Percentiles rank a stretch among this genome's conserved stretches.
phyloP scores from a whole-genome alignment of 2,329 filamentous ascomycete genomes.

The Amphichorda felina region DNA sequence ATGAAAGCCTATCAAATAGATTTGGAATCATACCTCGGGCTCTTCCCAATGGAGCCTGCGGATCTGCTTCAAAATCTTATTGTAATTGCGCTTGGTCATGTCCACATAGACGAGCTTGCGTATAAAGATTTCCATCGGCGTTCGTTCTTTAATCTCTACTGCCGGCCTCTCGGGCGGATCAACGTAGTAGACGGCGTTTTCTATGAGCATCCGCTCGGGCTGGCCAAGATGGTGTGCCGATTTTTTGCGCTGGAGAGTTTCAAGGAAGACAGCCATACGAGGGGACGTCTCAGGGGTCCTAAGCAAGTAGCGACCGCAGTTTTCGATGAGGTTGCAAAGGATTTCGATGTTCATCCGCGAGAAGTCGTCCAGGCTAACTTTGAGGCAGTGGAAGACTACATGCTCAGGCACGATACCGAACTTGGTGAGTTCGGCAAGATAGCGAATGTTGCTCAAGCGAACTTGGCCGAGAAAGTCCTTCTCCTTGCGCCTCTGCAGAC shows the following conservation, averaged over 20 bases:
- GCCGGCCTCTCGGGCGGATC: slow-evolving; percentile 88
- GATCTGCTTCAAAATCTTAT: slow-evolving; percentile 87
- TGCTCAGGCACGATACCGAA: slow-evolving; percentile 97
- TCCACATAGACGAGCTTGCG: slow-evolving; percentile 89
- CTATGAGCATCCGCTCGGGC: slow-evolving; percentile 94
- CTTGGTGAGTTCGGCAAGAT: slow-evolving; percentile 92
- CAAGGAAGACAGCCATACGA: slow-evolving; percentile 85
- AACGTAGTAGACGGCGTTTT: slow-evolving; percentile 96
- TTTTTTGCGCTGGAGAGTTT: slow-evolving; percentile 93
- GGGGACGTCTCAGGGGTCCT: slow-evolving; percentile 88
- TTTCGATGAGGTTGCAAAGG: slow-evolving; percentile 89
- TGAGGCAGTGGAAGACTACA: slow-evolving; percentile 96
- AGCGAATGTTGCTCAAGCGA: slow-evolving; percentile 89
- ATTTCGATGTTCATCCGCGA: slow-evolving; percentile 99
- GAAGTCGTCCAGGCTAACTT: slow-evolving; percentile 94
- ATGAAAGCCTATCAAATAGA: no score
- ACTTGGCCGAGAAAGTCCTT: slow-evolving; percentile 96
- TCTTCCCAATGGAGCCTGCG: slow-evolving; percentile 98
- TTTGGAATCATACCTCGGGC: slow-evolving; percentile 44
- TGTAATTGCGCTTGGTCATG: slow-evolving; percentile 86
- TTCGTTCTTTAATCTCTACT: slow-evolving; percentile 93
- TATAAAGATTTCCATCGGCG: slow-evolving; percentile 84
- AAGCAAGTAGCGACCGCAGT: slow-evolving; percentile 87
- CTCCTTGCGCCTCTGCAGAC: slow-evolving; percentile 88
- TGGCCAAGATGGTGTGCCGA: slow-evolving; percentile 88